Evolutionary conservation across 306 rosid genomes (phyloP), one percentile per base, ranked within the genome.

Genomic region (Potentilla sterilis): DNA sequence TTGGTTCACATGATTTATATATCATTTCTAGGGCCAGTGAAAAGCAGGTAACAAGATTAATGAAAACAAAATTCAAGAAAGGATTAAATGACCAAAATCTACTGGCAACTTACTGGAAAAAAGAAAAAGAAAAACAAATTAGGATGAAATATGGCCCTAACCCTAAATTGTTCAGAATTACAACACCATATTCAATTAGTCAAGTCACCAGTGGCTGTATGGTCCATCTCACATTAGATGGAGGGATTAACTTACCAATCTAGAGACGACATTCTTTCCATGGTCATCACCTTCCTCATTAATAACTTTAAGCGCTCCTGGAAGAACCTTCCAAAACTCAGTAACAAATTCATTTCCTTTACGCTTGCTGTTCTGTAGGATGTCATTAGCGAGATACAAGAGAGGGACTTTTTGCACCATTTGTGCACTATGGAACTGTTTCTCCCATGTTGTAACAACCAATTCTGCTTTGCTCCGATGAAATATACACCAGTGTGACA

Each of bases 401-500:
- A 95, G 96, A 68, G 93, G 93, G 48, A 92, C 89, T 81, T 82
- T 86, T 65, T 88, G 92, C 73, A 10, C 82, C 85, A 83, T 85
- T 79, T 92, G 86, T 67, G 91, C 83, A 76, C 76, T 74, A 66
- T 79, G 91, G 81, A 95, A 89, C 48, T 90, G 97, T 67, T 83
- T 90, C 77, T 84, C 87, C 99, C 99, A 95, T 82, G 97, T 92
- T 76, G 79, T 76, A 61, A 95, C 97, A 72, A 95, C 97, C 75
- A 89, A 80, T 80, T 92, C 93, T 15, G 99, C 99, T 77, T 92
- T 85, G 83, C 93, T 85, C 83, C 92, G 94, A 74, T 95, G 87
- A 83, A 84, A 92, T 80, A 95, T 95, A 80, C 99, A 95, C 99
- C 97, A 92, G 77, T 95, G 97, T 52, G 99, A 95, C 78, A 95